Evolutionary conservation across 2,329 filamentous ascomycete genomes (phyloP), one percentile per base, ranked within the genome.

Genomic region (Akanthomyces lecanii): DNA sequence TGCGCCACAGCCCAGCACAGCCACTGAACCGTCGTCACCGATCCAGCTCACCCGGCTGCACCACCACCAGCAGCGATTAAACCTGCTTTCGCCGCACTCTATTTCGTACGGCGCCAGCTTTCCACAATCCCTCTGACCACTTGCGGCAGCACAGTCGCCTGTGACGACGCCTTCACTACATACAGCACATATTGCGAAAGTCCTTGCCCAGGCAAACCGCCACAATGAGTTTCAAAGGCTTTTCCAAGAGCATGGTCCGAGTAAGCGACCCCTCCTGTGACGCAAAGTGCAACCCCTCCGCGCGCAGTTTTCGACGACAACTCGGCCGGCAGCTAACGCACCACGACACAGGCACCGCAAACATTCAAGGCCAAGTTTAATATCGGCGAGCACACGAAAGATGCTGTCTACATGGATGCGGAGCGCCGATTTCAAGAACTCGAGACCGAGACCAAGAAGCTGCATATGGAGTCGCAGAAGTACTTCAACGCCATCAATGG

Each of bases 401-500:
- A 99, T 80, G 82, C 91, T 54, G 89, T 99, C 72, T 99, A 97
- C 76, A 88, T 91, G 66, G 95, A 99, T 77, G 91, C 95, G 67
- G 95, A 99, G 75, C 87, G 93, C 66, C 89, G 95, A 55, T 99
- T 98, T 74, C 83, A 92, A 67, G 95, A 99, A 79, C 85, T 99
- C 67, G 95, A 99, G 78, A 89, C 82, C 68, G 93, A 99, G 80
- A 98, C 95, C 42, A 98, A 97, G 83, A 94, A 90, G 77, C 87
- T 97, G 36, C 94, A 98, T 78, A 92, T 97, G 80, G 94, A 98
- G 78, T 96, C 92, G 63, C 90, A 93, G 76, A 97, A 96, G 79
- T 99, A 99, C 77, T 97, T 96, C 71, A 88, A 97, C 61, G 91
- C 95, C 74, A 97, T 99, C 79, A 97, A 98, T 79, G 91, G 90